Conservation (phyloP, 257 asterid species). For the Lavandula angustifolia region DNA sequence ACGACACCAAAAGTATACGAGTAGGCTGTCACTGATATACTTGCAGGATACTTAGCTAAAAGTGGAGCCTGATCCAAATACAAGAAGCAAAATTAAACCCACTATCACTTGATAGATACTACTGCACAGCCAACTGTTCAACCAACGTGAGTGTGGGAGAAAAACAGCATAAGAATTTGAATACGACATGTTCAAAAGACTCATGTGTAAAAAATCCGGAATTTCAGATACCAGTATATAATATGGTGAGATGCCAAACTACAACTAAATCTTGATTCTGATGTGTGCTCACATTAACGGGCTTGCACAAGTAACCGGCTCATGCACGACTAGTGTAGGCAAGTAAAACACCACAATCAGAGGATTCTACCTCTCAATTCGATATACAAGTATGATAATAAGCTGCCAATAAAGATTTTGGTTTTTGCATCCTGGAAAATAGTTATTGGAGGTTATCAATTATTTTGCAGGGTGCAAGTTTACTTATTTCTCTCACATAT, state of each 20-base stretch:
- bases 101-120: neutral
- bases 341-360: neutral
- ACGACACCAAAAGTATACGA: constrained; percentile 55
- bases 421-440: too few relatives aligned
- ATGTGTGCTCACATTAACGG: too few relatives aligned
- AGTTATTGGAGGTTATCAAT: too few relatives aligned
- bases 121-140: neutral
- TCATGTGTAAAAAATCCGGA: too few relatives aligned
- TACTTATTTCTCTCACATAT: too few relatives aligned
- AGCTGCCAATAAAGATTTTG: too few relatives aligned
- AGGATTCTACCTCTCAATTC: neutral
- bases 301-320: too few relatives aligned
- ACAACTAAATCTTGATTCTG: too few relatives aligned
- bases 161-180: neutral
- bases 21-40: constrained; percentile 33
- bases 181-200: neutral
- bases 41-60: constrained; percentile 57
- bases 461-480: too few relatives aligned
- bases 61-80: constrained; percentile 71
- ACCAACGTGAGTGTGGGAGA: neutral
- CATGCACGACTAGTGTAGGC: too few relatives aligned
- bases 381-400: neutral
- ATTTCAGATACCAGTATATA: too few relatives aligned
- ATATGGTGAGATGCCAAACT: too few relatives aligned
- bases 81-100: constrained; percentile 13